Evolutionary conservation across 345 rosid genomes (phyloP), one percentile per base, ranked within the genome.

Genomic region (Mallotus nudiflorus): DNA sequence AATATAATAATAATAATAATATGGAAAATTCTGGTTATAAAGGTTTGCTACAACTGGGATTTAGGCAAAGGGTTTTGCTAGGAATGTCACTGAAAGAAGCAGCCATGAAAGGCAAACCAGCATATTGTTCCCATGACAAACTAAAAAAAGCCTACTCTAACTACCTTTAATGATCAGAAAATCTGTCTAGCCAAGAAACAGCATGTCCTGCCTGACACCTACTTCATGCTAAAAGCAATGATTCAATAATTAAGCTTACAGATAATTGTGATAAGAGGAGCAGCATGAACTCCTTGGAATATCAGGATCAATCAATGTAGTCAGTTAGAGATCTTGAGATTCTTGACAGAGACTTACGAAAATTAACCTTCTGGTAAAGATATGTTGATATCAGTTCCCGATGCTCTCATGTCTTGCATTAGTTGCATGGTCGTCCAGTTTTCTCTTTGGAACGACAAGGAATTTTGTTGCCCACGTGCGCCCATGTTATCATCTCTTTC

Each of bases 361-460:
- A 51, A 56, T 72, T 56, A 84, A 60, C 80, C 74, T 66, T 72
- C 87, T n/a, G 83, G 81, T 81, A 83, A 56, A 13, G 93, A 77
- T 51, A 83, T 81, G 53, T 89, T 86, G 35, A 84, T 86, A 78
- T 89, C 94, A 19, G 89, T 74, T 11, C 82, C 82, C 50, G 82
- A 79, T 60, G 73, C 84, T 74, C 84, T 80, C 27, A 82, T 61
- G 31, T 86, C 91, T 0, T 72, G 73, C 73, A 77, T 14, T n/a
- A 89, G 60, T 1, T 82, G 84, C 72, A 89, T 55, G 0, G 84
- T 51, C 0, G 87, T 57, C 95, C 95, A 89, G 72, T 52, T 81
- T 25, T 89, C 90, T 31, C 83, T 77, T 0, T 70, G 80, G 65
- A 78, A 87, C 39, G 89, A 40, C 5, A 72, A 66, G 39, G 87